These are phyloP conservation scores for Aspergillus ustus DNA, from an alignment of 2,329 filamentous ascomycete genomes.

Conservation along the genomic window DNA sequence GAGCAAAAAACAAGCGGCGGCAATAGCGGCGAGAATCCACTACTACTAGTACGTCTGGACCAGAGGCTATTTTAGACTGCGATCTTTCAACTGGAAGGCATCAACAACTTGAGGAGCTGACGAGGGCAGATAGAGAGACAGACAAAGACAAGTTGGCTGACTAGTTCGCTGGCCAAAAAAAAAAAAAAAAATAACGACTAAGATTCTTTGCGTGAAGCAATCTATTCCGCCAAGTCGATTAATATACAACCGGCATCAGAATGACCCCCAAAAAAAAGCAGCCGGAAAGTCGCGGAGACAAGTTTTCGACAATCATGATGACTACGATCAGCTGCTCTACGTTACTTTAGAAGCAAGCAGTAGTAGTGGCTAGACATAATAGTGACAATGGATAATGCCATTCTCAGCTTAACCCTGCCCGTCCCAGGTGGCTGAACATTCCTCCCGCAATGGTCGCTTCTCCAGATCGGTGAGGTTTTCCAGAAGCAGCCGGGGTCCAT, in stretches of 20 bases:
- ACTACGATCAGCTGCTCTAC: constrained; percentile 1
- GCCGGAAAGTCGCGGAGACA: constrained; percentile 7
- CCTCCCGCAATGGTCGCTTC: constrained; percentile 1
- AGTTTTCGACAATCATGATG: not conserved
- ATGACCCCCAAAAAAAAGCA: not conserved
- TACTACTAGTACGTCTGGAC: constrained; percentile 1
- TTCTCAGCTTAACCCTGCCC: not conserved
- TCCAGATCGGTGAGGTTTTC: constrained; percentile 18
- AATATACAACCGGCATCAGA: not conserved
- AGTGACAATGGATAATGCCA: not conserved
- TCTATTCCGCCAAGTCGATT: constrained; percentile 4
- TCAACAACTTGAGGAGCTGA: not conserved
- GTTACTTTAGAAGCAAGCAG: not conserved
- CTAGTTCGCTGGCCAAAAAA: not conserved
- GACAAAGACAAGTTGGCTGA: not conserved
- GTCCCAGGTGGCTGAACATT: constrained; percentile 12
- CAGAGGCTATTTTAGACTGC: constrained; percentile 17
- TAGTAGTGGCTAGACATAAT: not conserved
- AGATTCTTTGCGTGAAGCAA: not conserved
- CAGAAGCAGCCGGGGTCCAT: constrained; percentile 11
- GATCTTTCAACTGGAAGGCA: not conserved
- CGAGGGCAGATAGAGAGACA: not conserved
- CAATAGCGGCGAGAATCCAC: constrained; percentile 28
- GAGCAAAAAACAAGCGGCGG: constrained; percentile 24
- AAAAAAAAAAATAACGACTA: not conserved